Evolutionary conservation across 176 grass and related monocot genomes (phyloP).

Genomic region (Secale cereale): DNA sequence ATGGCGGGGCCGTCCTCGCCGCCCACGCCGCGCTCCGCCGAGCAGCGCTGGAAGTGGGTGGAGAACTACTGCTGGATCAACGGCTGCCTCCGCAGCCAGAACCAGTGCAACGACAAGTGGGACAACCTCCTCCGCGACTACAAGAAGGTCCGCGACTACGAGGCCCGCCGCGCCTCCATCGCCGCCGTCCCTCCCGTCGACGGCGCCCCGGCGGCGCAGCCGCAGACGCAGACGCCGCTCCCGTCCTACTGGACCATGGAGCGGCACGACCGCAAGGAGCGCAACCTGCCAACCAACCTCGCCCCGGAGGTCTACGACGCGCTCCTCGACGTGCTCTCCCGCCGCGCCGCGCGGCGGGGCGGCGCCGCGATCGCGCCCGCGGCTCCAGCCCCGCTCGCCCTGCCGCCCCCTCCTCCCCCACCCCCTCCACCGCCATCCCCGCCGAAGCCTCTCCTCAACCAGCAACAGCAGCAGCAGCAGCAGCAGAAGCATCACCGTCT

Average conservation of each 20-base stretch:
- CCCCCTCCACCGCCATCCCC: constrained; percentile 9
- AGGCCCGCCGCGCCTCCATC: constrained; percentile 37
- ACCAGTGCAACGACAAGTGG: constrained; percentile 99
- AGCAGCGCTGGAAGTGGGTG: constrained; percentile 99
- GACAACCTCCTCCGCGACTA: constrained; percentile 99
- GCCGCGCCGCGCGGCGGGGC: constrained; percentile 59
- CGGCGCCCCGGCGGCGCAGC: neutral
- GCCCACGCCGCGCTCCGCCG: constrained; percentile 55
- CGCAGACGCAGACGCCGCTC: neutral
- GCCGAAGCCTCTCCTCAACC: constrained; percentile 1
- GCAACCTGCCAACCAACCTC: constrained; percentile 90
- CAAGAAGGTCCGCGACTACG: constrained; percentile 97
- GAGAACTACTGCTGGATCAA: constrained; percentile 99
- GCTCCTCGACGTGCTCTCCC: constrained; percentile 75
- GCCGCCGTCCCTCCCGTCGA: neutral
- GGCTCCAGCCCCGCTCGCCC: neutral
- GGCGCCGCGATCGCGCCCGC: constrained; percentile 34
- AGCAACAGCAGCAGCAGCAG: constrained; percentile 7
- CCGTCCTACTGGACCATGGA: constrained; percentile 95
- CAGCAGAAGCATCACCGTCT: neutral
- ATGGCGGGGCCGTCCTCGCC: constrained; percentile 4
- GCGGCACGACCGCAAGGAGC: constrained; percentile 81
- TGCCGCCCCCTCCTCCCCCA: constrained; percentile 26
- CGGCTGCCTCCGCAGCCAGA: constrained; percentile 93
- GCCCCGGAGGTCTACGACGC: constrained; percentile 79